phyloP scores from a whole-genome alignment of 2,329 filamentous ascomycete species.

The Exophiala sp. region DNA sequence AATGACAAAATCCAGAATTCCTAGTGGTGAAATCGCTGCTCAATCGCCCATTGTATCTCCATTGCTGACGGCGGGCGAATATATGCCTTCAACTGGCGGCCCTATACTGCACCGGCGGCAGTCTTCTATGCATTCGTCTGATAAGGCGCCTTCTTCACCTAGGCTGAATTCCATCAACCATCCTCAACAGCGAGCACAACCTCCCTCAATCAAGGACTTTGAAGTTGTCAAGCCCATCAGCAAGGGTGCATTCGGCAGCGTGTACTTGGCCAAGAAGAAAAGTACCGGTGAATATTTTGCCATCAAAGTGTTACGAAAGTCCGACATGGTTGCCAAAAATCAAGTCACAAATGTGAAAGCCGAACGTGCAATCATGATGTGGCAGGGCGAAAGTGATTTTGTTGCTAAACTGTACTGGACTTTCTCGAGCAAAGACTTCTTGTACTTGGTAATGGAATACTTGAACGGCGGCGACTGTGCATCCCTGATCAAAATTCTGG shows the following conservation, averaged over 20 bases:
- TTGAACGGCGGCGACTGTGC: conserved; percentile 96
- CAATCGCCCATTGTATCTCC: conserved; percentile 84
- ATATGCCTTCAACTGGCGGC: conserved; percentile 40
- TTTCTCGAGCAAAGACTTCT: conserved; percentile 97
- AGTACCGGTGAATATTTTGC: conserved; percentile 97
- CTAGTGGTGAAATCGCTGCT: conserved; percentile 44
- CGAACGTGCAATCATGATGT: conserved; percentile 99
- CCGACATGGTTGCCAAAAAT: conserved; percentile 99
- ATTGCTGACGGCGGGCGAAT: conserved; percentile 76
- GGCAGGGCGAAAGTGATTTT: conserved; percentile 98
- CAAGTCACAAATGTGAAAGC: conserved; percentile 98
- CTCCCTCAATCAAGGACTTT: conserved; percentile 97
- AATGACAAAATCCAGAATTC: conserved; percentile 74
- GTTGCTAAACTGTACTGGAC: conserved; percentile 99
- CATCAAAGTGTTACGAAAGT: conserved; percentile 97
- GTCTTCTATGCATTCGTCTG: conserved; percentile 83
- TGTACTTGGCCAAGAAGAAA: conserved; percentile 98
- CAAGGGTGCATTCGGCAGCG: conserved; percentile 96
- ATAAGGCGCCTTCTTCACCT: conserved; percentile 74
- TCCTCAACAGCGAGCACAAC: conserved; percentile 80
- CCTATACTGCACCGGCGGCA: conserved; percentile 70
- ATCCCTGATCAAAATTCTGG: conserved; percentile 89
- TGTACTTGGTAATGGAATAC: conserved; percentile 99
- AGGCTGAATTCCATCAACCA: conserved; percentile 70
- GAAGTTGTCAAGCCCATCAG: conserved; percentile 99